A percentile compares a stretch with the other conserved stretches of the same genome.
Conservation (phyloP, 176 grass and related monocot genomes). For the Triticum urartu region DNA sequence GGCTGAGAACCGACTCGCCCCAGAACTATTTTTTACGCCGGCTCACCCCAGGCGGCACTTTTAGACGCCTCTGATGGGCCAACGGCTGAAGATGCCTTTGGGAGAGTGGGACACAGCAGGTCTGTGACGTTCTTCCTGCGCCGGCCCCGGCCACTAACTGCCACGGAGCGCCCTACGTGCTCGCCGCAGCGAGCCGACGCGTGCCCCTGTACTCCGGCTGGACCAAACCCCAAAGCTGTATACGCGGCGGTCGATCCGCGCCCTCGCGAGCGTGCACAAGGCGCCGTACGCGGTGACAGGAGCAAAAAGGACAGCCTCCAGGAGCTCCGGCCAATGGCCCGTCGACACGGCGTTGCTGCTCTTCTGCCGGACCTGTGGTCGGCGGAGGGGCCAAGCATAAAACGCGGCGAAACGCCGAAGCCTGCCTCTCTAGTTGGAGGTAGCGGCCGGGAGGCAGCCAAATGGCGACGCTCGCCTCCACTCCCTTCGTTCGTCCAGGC, state of each 20-base stretch:
- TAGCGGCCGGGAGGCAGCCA: not conserved
- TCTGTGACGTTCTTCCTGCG: no score
- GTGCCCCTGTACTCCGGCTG: not conserved
- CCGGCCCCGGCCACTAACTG: no score
- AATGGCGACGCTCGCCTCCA: not conserved
- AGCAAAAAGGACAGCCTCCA: not conserved
- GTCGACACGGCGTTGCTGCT: not conserved
- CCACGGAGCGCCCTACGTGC: not conserved
- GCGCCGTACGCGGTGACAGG: not conserved
- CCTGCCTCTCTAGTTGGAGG: not conserved
- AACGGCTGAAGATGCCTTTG: no score
- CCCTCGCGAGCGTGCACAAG: not conserved
- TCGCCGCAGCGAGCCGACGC: not conserved
- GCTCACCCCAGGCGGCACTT: no score
- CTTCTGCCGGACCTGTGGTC: not conserved
- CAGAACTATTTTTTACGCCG: no score
- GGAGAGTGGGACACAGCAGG: no score
- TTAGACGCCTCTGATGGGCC: no score
- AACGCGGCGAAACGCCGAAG: not conserved
- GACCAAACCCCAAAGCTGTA: not conserved
- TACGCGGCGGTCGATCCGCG: not conserved
- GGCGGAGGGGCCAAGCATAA: not conserved
- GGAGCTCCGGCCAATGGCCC: not conserved
- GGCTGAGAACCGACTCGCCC: no score
- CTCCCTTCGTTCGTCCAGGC: not conserved